Evolutionary conservation across 352 stramenopile genomes (phyloP), one percentile per base, ranked within the genome.

Genomic region (Chrysophaeum taylorii): DNA sequence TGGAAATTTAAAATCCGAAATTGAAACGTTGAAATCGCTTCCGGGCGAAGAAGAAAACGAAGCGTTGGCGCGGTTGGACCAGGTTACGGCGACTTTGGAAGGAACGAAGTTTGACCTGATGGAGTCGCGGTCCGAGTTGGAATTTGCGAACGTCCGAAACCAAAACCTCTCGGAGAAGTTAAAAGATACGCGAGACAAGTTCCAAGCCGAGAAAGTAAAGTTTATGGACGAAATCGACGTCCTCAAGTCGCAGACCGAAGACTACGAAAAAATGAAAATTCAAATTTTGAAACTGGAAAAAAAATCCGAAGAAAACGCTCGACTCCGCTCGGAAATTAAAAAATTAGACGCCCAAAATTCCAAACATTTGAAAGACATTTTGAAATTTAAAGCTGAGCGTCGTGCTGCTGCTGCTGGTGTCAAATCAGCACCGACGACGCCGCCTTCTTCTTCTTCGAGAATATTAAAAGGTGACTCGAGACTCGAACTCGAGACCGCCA

Each of bases 181-280:
- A 9, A 33, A 36, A 31, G 9, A 23, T 2, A 9, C 7, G 4
- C 4, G 7, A 2, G 25, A 38, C 4, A 23, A 4, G 33, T 31
- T 63, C 12, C 2, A 36, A 4, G 52, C 7, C 16, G 25, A 9
- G 9, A 2, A 14, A 9, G 2, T 2, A 23, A 23, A 25, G 7
- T 2, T 63, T 15, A 2, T 39, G 7, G 52, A 63, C 52, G 52
- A 63, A 23, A 25, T 63, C 52, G 52, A 63, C 52, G 52, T 63
- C 25, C 27, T 31, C 27, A 7, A 31, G 52, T 16, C 7, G 7
- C 52, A 31, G 33, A 21, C 9, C 27, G 27, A 2, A 7, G 25
- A 63, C 9, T 25, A 15, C 25, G 52, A 63, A 2, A 12, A 4
- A 15, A 31, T 31, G 5, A 31, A 63, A 31, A 31, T 31, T 2